A percentile compares a stretch with the other conserved stretches of the same genome.
Conservation (phyloP, 2,329 filamentous ascomycete species). For the Penicillium sp. region DNA sequence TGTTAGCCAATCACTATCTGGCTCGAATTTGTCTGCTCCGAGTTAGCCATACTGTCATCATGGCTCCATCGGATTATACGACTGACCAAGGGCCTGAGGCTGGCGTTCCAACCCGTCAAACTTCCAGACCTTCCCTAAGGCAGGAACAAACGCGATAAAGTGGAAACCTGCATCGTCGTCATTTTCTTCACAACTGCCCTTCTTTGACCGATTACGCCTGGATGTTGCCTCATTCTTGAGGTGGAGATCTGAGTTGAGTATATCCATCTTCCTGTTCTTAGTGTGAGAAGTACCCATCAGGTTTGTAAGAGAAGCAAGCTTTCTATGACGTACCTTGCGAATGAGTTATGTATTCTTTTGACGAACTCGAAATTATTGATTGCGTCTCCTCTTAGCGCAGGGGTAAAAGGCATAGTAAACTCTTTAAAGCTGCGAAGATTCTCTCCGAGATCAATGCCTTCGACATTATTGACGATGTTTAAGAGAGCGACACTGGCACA, state of each 20-base stretch:
- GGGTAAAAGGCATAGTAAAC: constrained; percentile 69
- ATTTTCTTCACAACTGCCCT: constrained; percentile 50
- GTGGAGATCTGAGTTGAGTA: constrained; percentile 71
- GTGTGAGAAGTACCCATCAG: constrained; percentile 12
- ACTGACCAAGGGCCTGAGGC: constrained; percentile 66
- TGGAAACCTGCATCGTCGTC: constrained; percentile 73
- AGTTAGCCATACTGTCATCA: constrained; percentile 1
- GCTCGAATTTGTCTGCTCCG: constrained; percentile 44
- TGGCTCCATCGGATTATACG: not conserved
- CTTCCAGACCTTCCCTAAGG: constrained; percentile 78
- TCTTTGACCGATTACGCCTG: constrained; percentile 36
- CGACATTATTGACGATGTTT: constrained; percentile 89
- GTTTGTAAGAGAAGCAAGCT: not conserved
- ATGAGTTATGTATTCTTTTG: constrained; percentile 84
- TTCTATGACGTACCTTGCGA: constrained; percentile 63
- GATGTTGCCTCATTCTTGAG: constrained; percentile 55
- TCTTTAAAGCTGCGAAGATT: constrained; percentile 74
- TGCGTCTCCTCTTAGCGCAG: constrained; percentile 74
- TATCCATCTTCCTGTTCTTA: constrained; percentile 68
- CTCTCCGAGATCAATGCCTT: constrained; percentile 69
- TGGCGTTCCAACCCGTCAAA: constrained; percentile 81
- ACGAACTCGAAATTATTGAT: constrained; percentile 78
- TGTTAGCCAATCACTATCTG: constrained; percentile 66
- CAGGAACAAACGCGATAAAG: constrained; percentile 86
- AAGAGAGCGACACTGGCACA: constrained; percentile 92